Percentiles rank a stretch among this genome's conserved stretches.
phyloP scores from a whole-genome alignment of 2,329 filamentous ascomycete species.

The Bretziella fagacearum region DNA sequence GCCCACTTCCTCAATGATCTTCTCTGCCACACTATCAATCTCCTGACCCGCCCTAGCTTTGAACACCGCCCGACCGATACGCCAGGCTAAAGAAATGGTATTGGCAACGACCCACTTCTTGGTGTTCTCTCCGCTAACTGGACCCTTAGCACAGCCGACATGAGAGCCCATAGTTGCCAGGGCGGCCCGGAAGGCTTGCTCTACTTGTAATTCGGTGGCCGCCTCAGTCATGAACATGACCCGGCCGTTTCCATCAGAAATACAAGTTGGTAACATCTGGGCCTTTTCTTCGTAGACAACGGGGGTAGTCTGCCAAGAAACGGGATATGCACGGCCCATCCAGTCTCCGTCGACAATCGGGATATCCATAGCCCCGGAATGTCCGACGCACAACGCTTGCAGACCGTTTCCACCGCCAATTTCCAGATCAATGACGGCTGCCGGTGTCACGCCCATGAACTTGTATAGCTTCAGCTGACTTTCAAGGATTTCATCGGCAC shows the following conservation, averaged over 20 bases:
- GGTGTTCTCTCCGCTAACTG: conserved; percentile 32
- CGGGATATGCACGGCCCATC: conserved; percentile 40
- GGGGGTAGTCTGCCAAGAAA: conserved; percentile 38
- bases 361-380: conserved; percentile 33
- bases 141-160: conserved; percentile 31
- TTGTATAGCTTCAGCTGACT: conserved; percentile 36
- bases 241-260: conserved; percentile 36
- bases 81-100: conserved; percentile 37
- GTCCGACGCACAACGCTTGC: conserved; percentile 38
- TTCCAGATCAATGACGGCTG: conserved; percentile 44
- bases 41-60: conserved; percentile 20
- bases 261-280: conserved; percentile 29
- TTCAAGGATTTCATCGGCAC: conserved; percentile 37
- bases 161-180: conserved; percentile 39
- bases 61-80: conserved; percentile 34
- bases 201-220: conserved; percentile 29
- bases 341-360: conserved; percentile 37
- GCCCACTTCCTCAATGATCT: conserved; percentile 41
- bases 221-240: conserved; percentile 32
- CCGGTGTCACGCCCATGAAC: conserved; percentile 25
- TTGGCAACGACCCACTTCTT: conserved; percentile 35
- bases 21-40: conserved; percentile 37
- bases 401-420: conserved; percentile 52
- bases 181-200: conserved; percentile 33
- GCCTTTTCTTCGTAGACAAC: conserved; percentile 33